Base-by-base conservation (phyloP, 2,329 filamentous ascomycete genomes). In the Neopestalotiopsis sp. region DNA sequence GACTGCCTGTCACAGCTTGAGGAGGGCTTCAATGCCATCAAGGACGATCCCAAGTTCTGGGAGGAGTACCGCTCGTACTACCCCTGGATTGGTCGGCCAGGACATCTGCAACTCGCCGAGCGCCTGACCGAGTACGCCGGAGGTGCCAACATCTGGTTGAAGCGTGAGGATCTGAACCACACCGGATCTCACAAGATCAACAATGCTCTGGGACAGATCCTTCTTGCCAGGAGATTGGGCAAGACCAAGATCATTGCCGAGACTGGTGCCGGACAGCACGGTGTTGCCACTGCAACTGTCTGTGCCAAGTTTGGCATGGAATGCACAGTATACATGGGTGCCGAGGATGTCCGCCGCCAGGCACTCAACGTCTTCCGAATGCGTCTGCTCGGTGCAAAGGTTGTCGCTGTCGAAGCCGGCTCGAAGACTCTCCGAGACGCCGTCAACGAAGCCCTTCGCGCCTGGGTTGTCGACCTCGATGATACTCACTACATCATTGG, bases 161-260 rank as follows among this genome's bases (percentile, higher is more conserved):
- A 99, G 88, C 90, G 96, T 75, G 96, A 99, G 83, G 96, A 99
- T 79, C 86, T 98, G 68, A 98, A 98, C 83, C 96, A 99, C 80
- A 98, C 96, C 9, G 96, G 96, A 73, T 97, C 93, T 71, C 96
- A 99, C 87, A 99, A 99, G 88, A 98, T 99, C 86, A 99, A 99
- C 86, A 99, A 99, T 77, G 96, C 96, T 0, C 86, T 99, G 9
- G 96, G 96, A 2, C 96, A 99, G 81, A 90, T 98, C 63, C 88
- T 99, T 14, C 85, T 99, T 53, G 96, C 96, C 1, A 88, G 88
- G 75, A 88, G 94, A 71, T 83, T 99, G 63, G 96, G 96, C 65
- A 99, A 99, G 88, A 98, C 91, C 5, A 92, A 94, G 80, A 98
- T 99, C 76, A 99, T 99, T 75, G 96, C 96, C 63, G 96, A 99